A percentile compares a stretch with the other conserved stretches of the same genome.
Evolutionary conservation across 2,329 filamentous ascomycete species (phyloP).

Genomic region (Exophiala calicioides): DNA sequence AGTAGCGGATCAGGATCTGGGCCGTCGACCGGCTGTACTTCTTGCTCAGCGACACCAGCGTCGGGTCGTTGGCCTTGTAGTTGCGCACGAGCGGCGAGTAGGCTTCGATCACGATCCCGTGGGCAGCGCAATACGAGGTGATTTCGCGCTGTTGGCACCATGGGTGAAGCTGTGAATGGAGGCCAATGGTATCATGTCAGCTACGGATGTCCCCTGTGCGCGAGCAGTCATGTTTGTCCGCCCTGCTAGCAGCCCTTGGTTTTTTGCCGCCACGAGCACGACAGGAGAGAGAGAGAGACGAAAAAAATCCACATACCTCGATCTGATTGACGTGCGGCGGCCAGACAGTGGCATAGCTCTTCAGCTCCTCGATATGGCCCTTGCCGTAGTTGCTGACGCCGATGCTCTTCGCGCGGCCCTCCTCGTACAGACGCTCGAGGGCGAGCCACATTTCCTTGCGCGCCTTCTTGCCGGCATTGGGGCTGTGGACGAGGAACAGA

Average conservation of each 20-base stretch:
- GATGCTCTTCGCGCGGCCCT: conserved; percentile 64
- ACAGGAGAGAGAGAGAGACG: background rate
- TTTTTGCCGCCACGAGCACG: background rate
- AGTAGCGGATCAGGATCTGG: conserved; percentile 79
- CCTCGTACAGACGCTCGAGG: conserved; percentile 61
- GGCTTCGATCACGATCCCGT: conserved; percentile 56
- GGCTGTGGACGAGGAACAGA: conserved; percentile 69
- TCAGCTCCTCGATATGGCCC: conserved; percentile 68
- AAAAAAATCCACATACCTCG: conserved; percentile 53
- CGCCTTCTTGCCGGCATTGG: conserved; percentile 56
- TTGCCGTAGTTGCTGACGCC: conserved; percentile 73
- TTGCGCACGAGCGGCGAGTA: conserved; percentile 63
- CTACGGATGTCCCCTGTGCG: no score
- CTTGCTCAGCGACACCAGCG: conserved; percentile 63
- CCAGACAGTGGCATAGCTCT: conserved; percentile 63
- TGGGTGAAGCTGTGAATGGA: conserved; percentile 61
- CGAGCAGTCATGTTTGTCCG: no score
- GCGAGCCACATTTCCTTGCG: conserved; percentile 66
- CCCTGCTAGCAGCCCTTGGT: background rate
- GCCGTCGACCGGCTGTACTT: conserved; percentile 74
- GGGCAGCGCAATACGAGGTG: conserved; percentile 55
- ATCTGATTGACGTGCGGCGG: conserved; percentile 75
- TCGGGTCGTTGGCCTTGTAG: conserved; percentile 68
- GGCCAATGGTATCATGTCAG: background rate
- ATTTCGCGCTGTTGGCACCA: conserved; percentile 67